phyloP scores from a whole-genome alignment of 1,139 yeast genomes.

The Debaryomyces sp. region DNA sequence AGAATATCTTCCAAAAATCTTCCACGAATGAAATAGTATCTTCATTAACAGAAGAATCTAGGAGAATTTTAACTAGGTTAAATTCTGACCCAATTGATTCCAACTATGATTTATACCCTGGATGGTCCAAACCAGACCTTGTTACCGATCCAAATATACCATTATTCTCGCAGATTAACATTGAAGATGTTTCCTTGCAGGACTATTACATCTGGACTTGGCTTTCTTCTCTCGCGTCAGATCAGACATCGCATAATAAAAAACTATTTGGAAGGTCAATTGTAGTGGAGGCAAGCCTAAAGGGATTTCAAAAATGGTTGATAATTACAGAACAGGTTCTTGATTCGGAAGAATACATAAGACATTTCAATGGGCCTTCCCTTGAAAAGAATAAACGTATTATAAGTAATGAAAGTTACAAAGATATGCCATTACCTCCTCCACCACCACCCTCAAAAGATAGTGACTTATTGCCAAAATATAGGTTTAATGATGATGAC shows the following conservation, averaged over 20 bases:
- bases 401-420: constrained; percentile 22
- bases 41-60: constrained; percentile 74
- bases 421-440: constrained; percentile 34
- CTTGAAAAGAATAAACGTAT: constrained; percentile 16
- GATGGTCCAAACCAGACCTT: constrained; percentile 42
- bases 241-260: constrained; percentile 67
- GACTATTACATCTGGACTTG: constrained; percentile 93
- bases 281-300: constrained; percentile 70
- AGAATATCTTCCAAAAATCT: constrained; percentile 66
- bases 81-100: constrained; percentile 46
- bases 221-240: constrained; percentile 77
- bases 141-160: constrained; percentile 36
- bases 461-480: constrained; percentile 22
- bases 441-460: constrained; percentile 12
- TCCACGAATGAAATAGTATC: constrained; percentile 59
- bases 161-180: constrained; percentile 50
- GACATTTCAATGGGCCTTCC: constrained; percentile 23
- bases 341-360: constrained; percentile 42
- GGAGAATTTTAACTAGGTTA: constrained; percentile 64
- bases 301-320: constrained; percentile 84
- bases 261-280: constrained; percentile 78
- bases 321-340: constrained; percentile 71
- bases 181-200: constrained; percentile 70
- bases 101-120: constrained; percentile 40
- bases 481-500: constrained; percentile 19